Percentiles rank a stretch among this genome's conserved stretches.
Conservation (phyloP, 2,329 filamentous ascomycete genomes). For the Penicillium digitatum region DNA sequence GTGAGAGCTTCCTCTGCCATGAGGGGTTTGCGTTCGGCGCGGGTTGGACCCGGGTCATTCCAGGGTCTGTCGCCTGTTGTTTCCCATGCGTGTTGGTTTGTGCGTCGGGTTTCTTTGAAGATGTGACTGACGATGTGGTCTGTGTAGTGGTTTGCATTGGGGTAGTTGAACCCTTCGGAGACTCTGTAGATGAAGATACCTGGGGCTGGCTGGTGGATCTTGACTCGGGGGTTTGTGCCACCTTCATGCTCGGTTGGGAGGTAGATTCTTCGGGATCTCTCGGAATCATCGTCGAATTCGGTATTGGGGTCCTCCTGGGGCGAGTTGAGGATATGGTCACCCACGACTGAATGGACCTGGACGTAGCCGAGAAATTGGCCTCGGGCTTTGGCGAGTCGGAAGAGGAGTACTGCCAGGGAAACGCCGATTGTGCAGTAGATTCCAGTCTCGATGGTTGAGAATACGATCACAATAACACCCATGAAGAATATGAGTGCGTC, state of each 20-base stretch:
- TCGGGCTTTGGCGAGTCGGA: conserved; percentile 71
- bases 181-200: conserved; percentile 92
- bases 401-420: conserved; percentile 71
- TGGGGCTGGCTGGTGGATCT: conserved; percentile 73
- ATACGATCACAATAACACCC: conserved; percentile 81
- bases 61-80: conserved; percentile 74
- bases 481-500: conserved; percentile 88
- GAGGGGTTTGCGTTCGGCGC: conserved; percentile 44
- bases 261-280: conserved; percentile 53
- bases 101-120: conserved; percentile 66
- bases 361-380: conserved; percentile 79
- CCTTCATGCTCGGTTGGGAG: conserved; percentile 77
- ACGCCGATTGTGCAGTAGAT: conserved; percentile 78
- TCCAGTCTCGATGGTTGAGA: conserved; percentile 82
- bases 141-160: conserved; percentile 79
- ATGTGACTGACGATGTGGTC: conserved; percentile 68
- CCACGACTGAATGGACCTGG: conserved; percentile 52
- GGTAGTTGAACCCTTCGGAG: conserved; percentile 87
- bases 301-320: background rate
- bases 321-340: conserved; percentile 42
- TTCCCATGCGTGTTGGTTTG: conserved; percentile 61
- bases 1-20: conserved; percentile 41
- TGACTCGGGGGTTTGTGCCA: conserved; percentile 75
- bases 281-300: background rate
- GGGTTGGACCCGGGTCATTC: conserved; percentile 77